A percentile compares a stretch with the other conserved stretches of the same genome.
These are phyloP conservation scores for Austroboletus novae-zelandiae DNA, from an alignment of 1,284 basidiomycete genomes.

Conservation along the genomic window DNA sequence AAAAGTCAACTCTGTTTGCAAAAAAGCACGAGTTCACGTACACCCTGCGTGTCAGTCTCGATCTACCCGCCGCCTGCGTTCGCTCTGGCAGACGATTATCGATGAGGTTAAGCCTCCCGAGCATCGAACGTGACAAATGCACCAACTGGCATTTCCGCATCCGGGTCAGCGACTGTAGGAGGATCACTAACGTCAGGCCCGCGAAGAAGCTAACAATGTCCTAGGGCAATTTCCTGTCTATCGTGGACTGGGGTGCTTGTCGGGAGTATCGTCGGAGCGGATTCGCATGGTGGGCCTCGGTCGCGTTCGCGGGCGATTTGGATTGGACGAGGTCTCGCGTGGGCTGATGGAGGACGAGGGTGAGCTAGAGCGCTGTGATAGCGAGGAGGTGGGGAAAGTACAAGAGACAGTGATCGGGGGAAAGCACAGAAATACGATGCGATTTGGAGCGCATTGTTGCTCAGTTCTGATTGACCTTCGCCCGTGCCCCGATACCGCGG, in stretches of 20 bases:
- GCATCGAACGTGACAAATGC: too few relatives aligned
- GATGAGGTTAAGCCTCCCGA: too few relatives aligned
- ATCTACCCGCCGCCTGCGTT: too few relatives aligned
- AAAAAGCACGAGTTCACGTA: too few relatives aligned
- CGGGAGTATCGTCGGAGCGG: slow-evolving; percentile 55
- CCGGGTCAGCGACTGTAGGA: too few relatives aligned
- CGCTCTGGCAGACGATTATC: too few relatives aligned
- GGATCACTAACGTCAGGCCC: slow-evolving; percentile 38
- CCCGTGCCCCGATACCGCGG: slow-evolving; percentile 74
- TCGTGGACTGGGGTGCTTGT: slow-evolving; percentile 30
- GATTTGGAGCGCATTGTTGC: slow-evolving; percentile 67
- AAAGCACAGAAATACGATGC: too few relatives aligned
- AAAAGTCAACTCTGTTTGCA: too few relatives aligned
- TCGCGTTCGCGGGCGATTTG: slow-evolving; percentile 24
- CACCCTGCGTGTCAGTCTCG: too few relatives aligned
- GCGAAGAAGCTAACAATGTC: slow-evolving; percentile 84
- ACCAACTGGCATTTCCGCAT: too few relatives aligned
- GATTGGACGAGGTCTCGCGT: slow-evolving; percentile 43
- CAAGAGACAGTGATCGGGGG: slow-evolving; percentile 85
- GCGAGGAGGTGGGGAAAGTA: slow-evolving; percentile 97
- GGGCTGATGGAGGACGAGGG: slow-evolving; percentile 65
- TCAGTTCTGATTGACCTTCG: slow-evolving; percentile 64
- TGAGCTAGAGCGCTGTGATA: slow-evolving; percentile 86
- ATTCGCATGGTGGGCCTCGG: slow-evolving; percentile 9
- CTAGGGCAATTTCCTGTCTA: slow-evolving; percentile 45